Conservation (phyloP, 2,329 filamentous ascomycete species). For the Paraconiothyrium brasiliense region DNA sequence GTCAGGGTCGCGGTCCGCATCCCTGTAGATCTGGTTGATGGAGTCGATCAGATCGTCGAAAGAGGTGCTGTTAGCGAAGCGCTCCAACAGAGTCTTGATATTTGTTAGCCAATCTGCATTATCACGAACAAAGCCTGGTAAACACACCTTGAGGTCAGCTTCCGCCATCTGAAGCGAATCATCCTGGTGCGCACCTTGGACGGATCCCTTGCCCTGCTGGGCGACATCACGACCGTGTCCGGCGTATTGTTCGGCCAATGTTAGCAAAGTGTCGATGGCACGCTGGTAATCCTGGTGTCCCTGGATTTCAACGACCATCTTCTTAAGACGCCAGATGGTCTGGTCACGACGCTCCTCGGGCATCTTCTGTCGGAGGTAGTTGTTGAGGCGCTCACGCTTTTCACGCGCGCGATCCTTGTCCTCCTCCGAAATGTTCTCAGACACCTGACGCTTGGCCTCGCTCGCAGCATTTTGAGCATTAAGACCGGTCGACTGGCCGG, state of each 20-base stretch:
- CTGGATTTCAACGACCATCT: conserved; percentile 97
- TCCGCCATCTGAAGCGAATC: conserved; percentile 76
- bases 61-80: conserved; percentile 94
- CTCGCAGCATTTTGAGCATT: conserved; percentile 62
- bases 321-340: conserved; percentile 91
- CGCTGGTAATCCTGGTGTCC: conserved; percentile 92
- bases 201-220: conserved; percentile 70
- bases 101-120: conserved; percentile 60
- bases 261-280: conserved; percentile 87
- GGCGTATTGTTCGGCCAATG: conserved; percentile 84
- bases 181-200: conserved; percentile 75
- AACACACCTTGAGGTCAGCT: conserved; percentile 75
- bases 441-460: conserved; percentile 65
- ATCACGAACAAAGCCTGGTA: conserved; percentile 50
- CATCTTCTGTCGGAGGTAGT: conserved; percentile 87
- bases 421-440: conserved; percentile 73
- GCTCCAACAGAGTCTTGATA: conserved; percentile 82
- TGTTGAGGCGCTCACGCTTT: conserved; percentile 64
- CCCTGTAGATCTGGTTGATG: conserved; percentile 84
- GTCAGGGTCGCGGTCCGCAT: conserved; percentile 86
- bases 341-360: conserved; percentile 93
- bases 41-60: conserved; percentile 85
- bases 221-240: conserved; percentile 74
- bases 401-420: conserved; percentile 53
- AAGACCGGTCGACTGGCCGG: conserved; percentile 58